Percentiles rank a stretch among this genome's conserved stretches.
These are phyloP conservation scores for Vanderwaltozyma tropicalis DNA, from an alignment of 805 yeast species.

Conservation along the genomic window DNA sequence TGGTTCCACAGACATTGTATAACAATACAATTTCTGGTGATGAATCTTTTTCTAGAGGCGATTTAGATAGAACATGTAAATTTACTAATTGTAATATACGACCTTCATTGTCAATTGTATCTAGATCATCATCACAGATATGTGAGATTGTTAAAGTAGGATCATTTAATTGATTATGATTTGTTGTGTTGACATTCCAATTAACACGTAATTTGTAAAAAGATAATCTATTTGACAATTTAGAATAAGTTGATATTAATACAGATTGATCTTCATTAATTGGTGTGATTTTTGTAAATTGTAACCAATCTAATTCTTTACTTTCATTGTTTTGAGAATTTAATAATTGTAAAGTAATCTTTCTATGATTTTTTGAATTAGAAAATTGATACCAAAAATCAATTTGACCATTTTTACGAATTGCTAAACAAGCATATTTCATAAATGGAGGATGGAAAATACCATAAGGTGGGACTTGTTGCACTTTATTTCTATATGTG, in stretches of 20 bases:
- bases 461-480: conserved; percentile 27
- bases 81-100: conserved; percentile 14
- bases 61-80: conserved; percentile 21
- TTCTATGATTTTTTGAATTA: conserved; percentile 30
- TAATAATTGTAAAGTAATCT: conserved; percentile 23
- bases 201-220: conserved; percentile 24
- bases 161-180: conserved; percentile 20
- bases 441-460: conserved; percentile 30
- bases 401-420: conserved; percentile 28
- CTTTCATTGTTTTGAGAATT: conserved; percentile 13
- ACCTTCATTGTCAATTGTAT: conserved; percentile 16
- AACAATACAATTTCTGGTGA: conserved; percentile 22
- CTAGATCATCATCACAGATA: conserved; percentile 17
- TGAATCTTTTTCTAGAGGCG: conserved; percentile 20
- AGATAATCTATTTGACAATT: conserved; percentile 14
- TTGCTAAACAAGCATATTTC: conserved; percentile 28
- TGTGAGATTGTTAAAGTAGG: conserved; percentile 23
- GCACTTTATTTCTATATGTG: conserved; percentile 24
- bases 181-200: conserved; percentile 24
- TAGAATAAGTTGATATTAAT: conserved; percentile 23
- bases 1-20: conserved; percentile 16
- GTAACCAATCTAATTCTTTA: conserved; percentile 26
- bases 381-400: conserved; percentile 32
- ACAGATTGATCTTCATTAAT: conserved; percentile 25
- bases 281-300: conserved; percentile 25